Conservation (phyloP, 176 grass and related monocot species). For the Oryza glaberrima region DNA sequence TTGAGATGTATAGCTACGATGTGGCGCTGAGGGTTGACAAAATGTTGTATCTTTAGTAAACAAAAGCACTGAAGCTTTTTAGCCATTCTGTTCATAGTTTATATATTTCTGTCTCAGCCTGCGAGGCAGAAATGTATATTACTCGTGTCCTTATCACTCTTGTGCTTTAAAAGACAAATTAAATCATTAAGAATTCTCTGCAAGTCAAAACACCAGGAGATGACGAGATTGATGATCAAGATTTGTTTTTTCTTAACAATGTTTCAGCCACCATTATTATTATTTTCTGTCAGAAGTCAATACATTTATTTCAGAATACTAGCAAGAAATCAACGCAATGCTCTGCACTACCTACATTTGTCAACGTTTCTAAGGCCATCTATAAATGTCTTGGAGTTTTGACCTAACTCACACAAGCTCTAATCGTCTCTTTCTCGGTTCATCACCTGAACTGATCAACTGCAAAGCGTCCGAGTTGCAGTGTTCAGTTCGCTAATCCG, state of each 20-base stretch:
- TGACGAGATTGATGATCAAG: background rate
- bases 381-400: slow-evolving; percentile 39
- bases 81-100: background rate
- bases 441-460: background rate
- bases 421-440: background rate
- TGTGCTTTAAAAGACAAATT: slow-evolving; percentile 1
- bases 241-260: background rate
- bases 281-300: background rate
- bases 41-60: background rate
- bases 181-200: slow-evolving; percentile 30
- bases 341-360: slow-evolving; percentile 33
- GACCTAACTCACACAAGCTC: slow-evolving; percentile 27
- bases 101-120: background rate
- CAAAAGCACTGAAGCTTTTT: background rate
- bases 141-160: background rate
- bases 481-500: background rate
- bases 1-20: background rate
- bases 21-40: background rate
- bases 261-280: background rate
- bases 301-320: slow-evolving; percentile 23
- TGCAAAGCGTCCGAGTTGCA: background rate
- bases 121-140: background rate
- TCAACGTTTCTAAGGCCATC: slow-evolving; percentile 42
- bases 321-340: background rate
- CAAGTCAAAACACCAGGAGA: slow-evolving; percentile 46